Evolutionary conservation across 2,329 filamentous ascomycete genomes (phyloP), one percentile per base, ranked within the genome.

Genomic region (Microcyclosporella mali): DNA sequence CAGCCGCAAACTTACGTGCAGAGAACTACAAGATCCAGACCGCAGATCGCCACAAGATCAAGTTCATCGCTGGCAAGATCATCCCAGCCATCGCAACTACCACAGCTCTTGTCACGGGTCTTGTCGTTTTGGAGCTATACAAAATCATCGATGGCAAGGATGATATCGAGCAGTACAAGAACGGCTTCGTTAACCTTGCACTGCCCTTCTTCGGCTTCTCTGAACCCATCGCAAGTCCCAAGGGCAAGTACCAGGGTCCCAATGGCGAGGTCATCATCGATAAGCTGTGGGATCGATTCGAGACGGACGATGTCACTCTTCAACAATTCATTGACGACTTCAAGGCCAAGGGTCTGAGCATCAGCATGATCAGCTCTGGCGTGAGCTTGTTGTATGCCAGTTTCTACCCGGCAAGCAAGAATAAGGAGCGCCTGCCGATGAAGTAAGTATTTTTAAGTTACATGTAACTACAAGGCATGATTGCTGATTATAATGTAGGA

Each of bases 11-110:
- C 65, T 74, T 98, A 47, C 86, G 94, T 47, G 92, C 92, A 1
- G 85, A 94, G 67, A 98, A 98, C 72, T 98, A 98, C 78, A 94
- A 92, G 67, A 98, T 98, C 55, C 81, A 87, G 60, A 78, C 82
- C 51, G 89, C 92, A 1, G 90, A 98, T 62, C 79, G 88, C 49
- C 92, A 95, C 76, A 94, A 92, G 81, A 98, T 90, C 49, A 98
- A 98, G 74, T 97, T 98, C 68, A 98, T 98, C 63, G 94, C 92
- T 25, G 92, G 92, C 65, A 98, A 98, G 78, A 98, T 98, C 56
- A 98, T 98, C 54, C 92, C 92, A 16, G 92, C 92, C 34, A 98
- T 98, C 66, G 92, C 92, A 33, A 98, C 92, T 2, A 97, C 92
- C 0, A 98, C 92, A 2, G 90, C 92, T 2, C 74, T 98, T 45